Base-by-base conservation (phyloP, 768 basidiomycete genomes). In the Thelephora aurantiotincta region DNA sequence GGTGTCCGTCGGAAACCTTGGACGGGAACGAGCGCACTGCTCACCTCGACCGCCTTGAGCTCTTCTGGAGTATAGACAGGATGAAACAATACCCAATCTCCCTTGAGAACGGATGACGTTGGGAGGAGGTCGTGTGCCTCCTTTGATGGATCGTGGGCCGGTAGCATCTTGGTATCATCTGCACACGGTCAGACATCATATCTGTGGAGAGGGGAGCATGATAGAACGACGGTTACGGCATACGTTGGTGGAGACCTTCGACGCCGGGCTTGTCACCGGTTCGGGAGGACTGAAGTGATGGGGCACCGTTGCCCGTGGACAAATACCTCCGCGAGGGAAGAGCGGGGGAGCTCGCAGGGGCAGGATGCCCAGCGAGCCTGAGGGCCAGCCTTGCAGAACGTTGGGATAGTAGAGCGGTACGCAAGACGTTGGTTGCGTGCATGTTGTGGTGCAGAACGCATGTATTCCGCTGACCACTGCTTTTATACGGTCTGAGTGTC, bases 1-100 rank as follows among this genome's bases (percentile, higher is more conserved):
- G 22, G 14, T 14, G 14, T 2, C 22, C 38, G 38, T 18, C 38
- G 18, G 22, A 6, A 14, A 9, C 14, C 38, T 14, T 14, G 22
- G 4, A 41, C 16, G 14, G 12, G 14, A n/a, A n/a, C n/a, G n/a
- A n/a, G 16, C 18, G 35, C 33, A 48, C 35, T 9, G 50, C 64
- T 44, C 56, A 83, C 86, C 63, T 84, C 68, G 13, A 88, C 86
- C 12, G 84, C 73, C 52, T 67, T 77, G 44, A 89, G 59, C 57
- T 90, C 88, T 34, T 77, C 76, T 14, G 66, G 61, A 5, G 84
- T 77, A 60, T 97, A 97, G 1, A 94, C 91, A 0, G 93, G 93
- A 58, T 94, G 89, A 59, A 91, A 89, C 1, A 96, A 66, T 11
- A 94, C 89, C 89, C 91, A 96, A 55, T 87, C 85, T 2, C 86